Conservation (phyloP, 306 rosid genomes). For the Mimosa pudica region DNA sequence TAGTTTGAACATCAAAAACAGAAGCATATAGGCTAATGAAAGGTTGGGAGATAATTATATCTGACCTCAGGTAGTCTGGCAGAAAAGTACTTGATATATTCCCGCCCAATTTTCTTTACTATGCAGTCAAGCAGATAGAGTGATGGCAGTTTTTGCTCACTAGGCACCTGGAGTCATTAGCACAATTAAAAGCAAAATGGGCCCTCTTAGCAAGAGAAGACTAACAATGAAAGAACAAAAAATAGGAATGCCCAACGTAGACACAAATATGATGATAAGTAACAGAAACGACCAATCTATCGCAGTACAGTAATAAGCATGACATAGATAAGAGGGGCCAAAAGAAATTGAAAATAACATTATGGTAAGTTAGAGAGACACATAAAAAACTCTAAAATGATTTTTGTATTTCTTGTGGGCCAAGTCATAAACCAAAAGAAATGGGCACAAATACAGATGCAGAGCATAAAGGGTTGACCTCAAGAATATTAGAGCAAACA, state of each 20-base stretch:
- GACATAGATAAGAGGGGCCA: neutral
- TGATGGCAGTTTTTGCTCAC: slow-evolving; percentile 90
- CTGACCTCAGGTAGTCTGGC: slow-evolving; percentile 89
- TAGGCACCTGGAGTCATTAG: slow-evolving; percentile 72
- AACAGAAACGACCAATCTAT: neutral
- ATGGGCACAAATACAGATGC: slow-evolving; percentile 47
- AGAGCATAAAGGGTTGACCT: slow-evolving; percentile 81
- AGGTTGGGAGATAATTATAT: slow-evolving; percentile 31
- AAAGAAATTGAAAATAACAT: neutral
- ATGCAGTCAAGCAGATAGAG: slow-evolving; percentile 96
- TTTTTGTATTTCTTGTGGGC: neutral
- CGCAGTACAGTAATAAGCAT: neutral
- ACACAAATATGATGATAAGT: neutral
- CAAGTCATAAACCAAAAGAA: slow-evolving; percentile 36
- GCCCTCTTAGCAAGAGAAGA: slow-evolving; percentile 28
- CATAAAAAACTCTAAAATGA: neutral
- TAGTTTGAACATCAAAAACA: neutral
- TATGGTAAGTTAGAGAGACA: neutral
- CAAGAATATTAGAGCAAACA: slow-evolving; percentile 75
- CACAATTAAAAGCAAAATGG: slow-evolving; percentile 30
- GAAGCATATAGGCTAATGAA: slow-evolving; percentile 6
- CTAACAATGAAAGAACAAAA: slow-evolving; percentile 1
- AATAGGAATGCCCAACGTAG: slow-evolving; percentile 1
- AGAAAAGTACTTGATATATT: slow-evolving; percentile 82
- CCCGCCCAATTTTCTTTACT: slow-evolving; percentile 91